Evolutionary conservation across 2,329 filamentous ascomycete species (phyloP).

Genomic region (Akanthomyces uredinophilus): DNA sequence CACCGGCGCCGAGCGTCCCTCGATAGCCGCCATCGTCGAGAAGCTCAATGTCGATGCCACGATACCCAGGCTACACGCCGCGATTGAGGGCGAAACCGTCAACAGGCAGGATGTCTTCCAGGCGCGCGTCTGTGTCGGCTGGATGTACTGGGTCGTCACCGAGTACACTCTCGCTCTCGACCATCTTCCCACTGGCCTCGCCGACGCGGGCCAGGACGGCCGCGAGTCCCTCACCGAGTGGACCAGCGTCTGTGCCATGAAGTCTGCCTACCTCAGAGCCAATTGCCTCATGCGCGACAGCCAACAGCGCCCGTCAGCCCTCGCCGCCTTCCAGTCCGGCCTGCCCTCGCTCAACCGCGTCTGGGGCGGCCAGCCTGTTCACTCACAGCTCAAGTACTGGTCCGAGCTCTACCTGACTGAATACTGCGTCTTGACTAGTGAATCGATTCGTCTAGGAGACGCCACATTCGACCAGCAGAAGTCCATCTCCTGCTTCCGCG

Average conservation of each 20-base stretch:
- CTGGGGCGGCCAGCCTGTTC: slow-evolving; percentile 46
- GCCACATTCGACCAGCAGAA: slow-evolving; percentile 47
- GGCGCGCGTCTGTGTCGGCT: slow-evolving; percentile 75
- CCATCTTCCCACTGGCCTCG: slow-evolving; percentile 59
- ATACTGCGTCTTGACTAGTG: slow-evolving; percentile 64
- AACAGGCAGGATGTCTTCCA: slow-evolving; percentile 63
- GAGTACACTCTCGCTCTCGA: slow-evolving; percentile 60
- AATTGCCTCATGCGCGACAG: slow-evolving; percentile 50
- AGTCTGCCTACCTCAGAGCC: slow-evolving; percentile 72
- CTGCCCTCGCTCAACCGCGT: slow-evolving; percentile 56
- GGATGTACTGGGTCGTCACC: slow-evolving; percentile 74
- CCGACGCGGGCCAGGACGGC: slow-evolving; percentile 49
- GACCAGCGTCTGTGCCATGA: slow-evolving; percentile 77
- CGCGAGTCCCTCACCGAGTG: slow-evolving; percentile 59
- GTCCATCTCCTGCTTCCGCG: slow-evolving; percentile 53
- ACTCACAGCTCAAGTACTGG: slow-evolving; percentile 69
- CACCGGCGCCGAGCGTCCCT: slow-evolving; percentile 33
- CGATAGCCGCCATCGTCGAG: slow-evolving; percentile 36
- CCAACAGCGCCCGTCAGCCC: slow-evolving; percentile 51
- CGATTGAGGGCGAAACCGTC: slow-evolving; percentile 53
- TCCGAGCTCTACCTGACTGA: slow-evolving; percentile 72
- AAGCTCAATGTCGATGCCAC: slow-evolving; percentile 42
- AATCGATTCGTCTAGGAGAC: slow-evolving; percentile 48
- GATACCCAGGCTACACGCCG: slow-evolving; percentile 47
- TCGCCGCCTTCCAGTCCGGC: slow-evolving; percentile 61